Conservation (phyloP, 2,329 filamentous ascomycete genomes). For the Zymoseptoria ardabiliae region DNA sequence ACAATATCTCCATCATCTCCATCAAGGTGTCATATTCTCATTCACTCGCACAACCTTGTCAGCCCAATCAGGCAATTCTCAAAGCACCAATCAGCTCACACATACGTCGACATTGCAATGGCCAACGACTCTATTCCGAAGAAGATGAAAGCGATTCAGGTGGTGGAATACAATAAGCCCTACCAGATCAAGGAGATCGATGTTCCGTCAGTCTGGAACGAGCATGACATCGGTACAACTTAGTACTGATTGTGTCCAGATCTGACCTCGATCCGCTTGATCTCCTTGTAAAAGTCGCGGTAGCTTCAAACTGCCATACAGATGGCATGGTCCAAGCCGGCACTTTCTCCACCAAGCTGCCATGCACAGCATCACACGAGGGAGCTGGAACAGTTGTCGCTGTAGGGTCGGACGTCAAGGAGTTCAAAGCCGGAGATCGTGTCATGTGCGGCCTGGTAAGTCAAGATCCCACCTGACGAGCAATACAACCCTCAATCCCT, state of each 20-base stretch:
- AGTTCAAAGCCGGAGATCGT: slow-evolving; percentile 45
- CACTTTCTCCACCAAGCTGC: slow-evolving; percentile 42
- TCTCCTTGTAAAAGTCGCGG: slow-evolving; percentile 54
- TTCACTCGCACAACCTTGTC: background rate
- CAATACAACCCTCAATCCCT: background rate
- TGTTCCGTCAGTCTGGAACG: slow-evolving; percentile 18
- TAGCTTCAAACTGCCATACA: slow-evolving; percentile 57
- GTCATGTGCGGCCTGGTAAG: slow-evolving; percentile 47
- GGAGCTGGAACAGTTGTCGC: slow-evolving; percentile 49
- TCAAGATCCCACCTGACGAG: background rate
- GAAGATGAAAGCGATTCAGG: slow-evolving; percentile 43
- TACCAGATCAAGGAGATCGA: slow-evolving; percentile 47
- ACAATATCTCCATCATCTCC: background rate
- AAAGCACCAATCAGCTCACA: slow-evolving; percentile 8
- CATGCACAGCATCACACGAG: slow-evolving; percentile 51
- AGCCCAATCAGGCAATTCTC: background rate
- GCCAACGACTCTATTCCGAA: slow-evolving; percentile 28
- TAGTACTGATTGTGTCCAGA: slow-evolving; percentile 16
- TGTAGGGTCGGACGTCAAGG: slow-evolving; percentile 35
- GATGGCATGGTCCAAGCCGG: slow-evolving; percentile 51
- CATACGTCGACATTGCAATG: slow-evolving; percentile 9
- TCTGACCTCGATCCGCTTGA: slow-evolving; percentile 42
- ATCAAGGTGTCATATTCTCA: background rate
- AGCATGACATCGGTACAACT: background rate
- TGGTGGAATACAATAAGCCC: slow-evolving; percentile 48